Evolutionary conservation across 345 rosid species (phyloP), one percentile per base, ranked within the genome.

Genomic region (Cardamine resedifolia): DNA sequence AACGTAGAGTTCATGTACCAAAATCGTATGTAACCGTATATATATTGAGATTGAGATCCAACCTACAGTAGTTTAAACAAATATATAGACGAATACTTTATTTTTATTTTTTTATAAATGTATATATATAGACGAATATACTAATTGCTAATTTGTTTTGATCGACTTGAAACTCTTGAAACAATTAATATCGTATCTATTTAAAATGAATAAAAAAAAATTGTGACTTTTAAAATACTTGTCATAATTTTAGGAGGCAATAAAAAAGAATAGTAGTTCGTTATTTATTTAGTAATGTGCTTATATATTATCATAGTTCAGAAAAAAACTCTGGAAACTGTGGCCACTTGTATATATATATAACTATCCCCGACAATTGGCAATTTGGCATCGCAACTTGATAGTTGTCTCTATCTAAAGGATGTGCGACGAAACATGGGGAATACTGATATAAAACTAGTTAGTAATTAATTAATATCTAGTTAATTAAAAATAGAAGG

Each of bases 341-440:
- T 48, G 24, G 38, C 73, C 68, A 58, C 73, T 74, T 49, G 62
- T 66, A 21, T 27, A 27, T 66, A 21, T 27, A 27, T 26, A 38
- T 14, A 19, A 57, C 39, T 56, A 65, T 23, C 19, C 39, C 21
- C 10, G 56, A 18, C 38, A 33, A 33, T 18, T 48, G 59, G 31
- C 66, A 73, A 57, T 34, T 74, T 66, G 68, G 60, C 60, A 58
- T 66, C 55, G 38, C 73, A 67, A 58, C 47, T 74, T 66, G 72
- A 49, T 58, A 44, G 39, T 52, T 31, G 44, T 61, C 44, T n/a
- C 24, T 43, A 1, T 31, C 33, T 21, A 72, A 41, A 30, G 8
- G 28, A 34, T 44, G 12, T 51, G 33, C 44, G 18, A 61, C 12
- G 43, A 38, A 8, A 56, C 63, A 56, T 56, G n/a, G 14, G 8